phyloP scores from a whole-genome alignment of 2,329 filamentous ascomycete species.

The Alternaria longipes region DNA sequence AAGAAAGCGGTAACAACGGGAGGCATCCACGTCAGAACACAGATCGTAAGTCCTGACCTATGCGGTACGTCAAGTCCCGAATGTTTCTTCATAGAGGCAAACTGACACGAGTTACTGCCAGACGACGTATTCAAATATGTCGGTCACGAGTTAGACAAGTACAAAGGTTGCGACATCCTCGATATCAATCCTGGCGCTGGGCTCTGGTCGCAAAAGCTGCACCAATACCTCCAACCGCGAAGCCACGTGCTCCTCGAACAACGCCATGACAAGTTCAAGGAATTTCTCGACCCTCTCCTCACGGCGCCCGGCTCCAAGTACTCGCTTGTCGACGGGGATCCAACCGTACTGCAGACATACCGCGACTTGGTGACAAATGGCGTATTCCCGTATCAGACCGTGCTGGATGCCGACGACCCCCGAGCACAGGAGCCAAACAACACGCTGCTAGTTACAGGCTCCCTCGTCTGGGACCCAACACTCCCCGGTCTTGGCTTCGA shows the following conservation, averaged over 20 bases:
- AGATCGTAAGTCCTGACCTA: constrained; percentile 56
- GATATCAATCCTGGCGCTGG: constrained; percentile 86
- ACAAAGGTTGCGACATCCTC: constrained; percentile 82
- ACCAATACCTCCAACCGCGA: constrained; percentile 78
- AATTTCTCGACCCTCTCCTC: constrained; percentile 64
- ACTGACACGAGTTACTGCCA: constrained; percentile 40
- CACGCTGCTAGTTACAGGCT: constrained; percentile 69
- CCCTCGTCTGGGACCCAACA: constrained; percentile 47
- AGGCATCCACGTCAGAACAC: constrained; percentile 31
- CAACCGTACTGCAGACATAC: constrained; percentile 52
- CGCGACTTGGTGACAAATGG: constrained; percentile 61
- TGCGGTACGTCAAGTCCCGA: constrained; percentile 53
- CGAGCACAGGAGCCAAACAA: constrained; percentile 68
- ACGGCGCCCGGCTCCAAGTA: constrained; percentile 54
- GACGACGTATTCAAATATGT: constrained; percentile 77
- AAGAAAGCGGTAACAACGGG: background rate
- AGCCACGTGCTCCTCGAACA: constrained; percentile 86
- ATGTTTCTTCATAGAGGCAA: constrained; percentile 5
- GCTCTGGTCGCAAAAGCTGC: constrained; percentile 79
- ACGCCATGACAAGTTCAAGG: constrained; percentile 65
- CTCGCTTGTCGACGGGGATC: constrained; percentile 55
- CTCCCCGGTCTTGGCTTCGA: constrained; percentile 61
- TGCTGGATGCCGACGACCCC: constrained; percentile 50
- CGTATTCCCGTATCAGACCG: constrained; percentile 65
- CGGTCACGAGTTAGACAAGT: constrained; percentile 71